phyloP scores from a whole-genome alignment of 345 rosid species.

The Salix exigua region DNA sequence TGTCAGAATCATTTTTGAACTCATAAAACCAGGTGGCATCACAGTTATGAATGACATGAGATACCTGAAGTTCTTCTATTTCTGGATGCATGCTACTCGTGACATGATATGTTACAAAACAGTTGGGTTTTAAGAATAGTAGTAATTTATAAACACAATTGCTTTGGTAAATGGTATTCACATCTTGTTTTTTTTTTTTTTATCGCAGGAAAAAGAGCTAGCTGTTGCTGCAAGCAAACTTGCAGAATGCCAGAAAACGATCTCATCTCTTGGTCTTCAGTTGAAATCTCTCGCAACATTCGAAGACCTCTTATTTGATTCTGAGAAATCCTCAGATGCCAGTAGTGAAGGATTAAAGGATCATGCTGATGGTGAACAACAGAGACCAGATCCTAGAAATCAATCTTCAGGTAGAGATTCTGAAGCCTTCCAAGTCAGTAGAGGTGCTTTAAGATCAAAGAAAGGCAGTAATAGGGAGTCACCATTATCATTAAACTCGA shows the following conservation, averaged over 20 bases:
- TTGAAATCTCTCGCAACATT: constrained; percentile 57
- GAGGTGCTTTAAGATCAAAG: constrained; percentile 1
- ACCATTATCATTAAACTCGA: neutral
- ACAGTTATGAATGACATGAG: neutral
- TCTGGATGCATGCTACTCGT: neutral
- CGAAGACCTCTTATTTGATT: constrained; percentile 52
- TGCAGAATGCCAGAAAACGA: constrained; percentile 87
- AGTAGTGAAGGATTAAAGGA: constrained; percentile 14
- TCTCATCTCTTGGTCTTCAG: constrained; percentile 60
- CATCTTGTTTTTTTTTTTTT: neutral
- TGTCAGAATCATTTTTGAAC: neutral
- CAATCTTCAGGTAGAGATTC: constrained; percentile 11
- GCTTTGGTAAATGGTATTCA: neutral
- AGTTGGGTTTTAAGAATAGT: neutral
- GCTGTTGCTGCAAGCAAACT: constrained; percentile 59
- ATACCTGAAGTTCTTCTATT: neutral
- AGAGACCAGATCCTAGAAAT: constrained; percentile 12
- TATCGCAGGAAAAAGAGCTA: constrained; percentile 64
- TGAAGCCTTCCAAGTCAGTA: constrained; percentile 4
- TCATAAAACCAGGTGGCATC: neutral
- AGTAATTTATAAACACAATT: neutral
- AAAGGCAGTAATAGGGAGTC: constrained; percentile 3
- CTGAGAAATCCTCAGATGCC: constrained; percentile 24
- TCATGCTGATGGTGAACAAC: constrained; percentile 11
- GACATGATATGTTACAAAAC: neutral